phyloP scores from a whole-genome alignment of 2,329 filamentous ascomycete genomes.

The Penicillium sp. region DNA sequence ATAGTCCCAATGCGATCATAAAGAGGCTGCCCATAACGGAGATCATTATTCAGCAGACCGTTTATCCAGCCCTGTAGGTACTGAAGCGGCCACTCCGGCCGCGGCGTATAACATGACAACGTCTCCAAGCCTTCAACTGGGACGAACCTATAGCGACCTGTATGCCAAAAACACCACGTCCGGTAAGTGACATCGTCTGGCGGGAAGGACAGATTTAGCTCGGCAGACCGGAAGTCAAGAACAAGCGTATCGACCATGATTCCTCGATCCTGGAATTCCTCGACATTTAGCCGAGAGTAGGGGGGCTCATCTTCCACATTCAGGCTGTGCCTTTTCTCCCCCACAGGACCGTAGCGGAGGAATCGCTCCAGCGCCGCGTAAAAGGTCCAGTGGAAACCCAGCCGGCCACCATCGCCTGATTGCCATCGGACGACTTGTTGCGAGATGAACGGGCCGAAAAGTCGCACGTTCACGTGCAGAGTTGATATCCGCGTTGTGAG shows the following conservation, averaged over 20 bases:
- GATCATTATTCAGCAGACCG: too few relatives aligned
- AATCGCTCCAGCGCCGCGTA: conserved; percentile 17
- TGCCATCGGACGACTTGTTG: neutral
- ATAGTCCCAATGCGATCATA: too few relatives aligned
- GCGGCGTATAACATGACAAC: too few relatives aligned
- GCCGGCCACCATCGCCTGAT: conserved; percentile 3
- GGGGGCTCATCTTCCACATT: neutral
- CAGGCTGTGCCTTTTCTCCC: neutral
- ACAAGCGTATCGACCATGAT: conserved; percentile 6
- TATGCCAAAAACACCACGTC: neutral
- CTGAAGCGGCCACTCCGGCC: too few relatives aligned
- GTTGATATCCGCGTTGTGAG: neutral
- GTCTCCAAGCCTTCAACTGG: too few relatives aligned
- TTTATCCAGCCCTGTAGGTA: too few relatives aligned
- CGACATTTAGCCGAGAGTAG: neutral
- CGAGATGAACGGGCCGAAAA: neutral
- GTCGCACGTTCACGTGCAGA: neutral
- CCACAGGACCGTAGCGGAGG: conserved; percentile 12
- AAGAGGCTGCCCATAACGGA: too few relatives aligned
- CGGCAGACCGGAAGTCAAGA: conserved; percentile 6
- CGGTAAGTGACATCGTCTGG: neutral
- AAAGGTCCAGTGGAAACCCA: conserved; percentile 14
- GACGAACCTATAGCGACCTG: neutral
- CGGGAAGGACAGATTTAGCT: neutral
- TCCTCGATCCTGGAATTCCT: neutral